Evolutionary conservation across 2,329 filamentous ascomycete genomes (phyloP).

Genomic region (Hypoxylon sp.): DNA sequence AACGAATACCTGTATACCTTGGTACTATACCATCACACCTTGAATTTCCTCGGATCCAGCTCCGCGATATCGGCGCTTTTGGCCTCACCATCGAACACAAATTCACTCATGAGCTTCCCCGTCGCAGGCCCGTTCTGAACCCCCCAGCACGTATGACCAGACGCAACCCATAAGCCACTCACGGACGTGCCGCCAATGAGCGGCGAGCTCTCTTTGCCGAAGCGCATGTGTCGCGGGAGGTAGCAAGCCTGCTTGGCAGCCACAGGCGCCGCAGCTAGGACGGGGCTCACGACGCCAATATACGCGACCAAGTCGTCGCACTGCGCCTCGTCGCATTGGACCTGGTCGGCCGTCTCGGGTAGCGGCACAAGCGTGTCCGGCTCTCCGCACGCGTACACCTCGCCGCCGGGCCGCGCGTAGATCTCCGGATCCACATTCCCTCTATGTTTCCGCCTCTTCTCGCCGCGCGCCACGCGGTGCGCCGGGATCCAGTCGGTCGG

Average conservation of each 20-base stretch:
- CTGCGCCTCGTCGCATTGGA: conserved; percentile 75
- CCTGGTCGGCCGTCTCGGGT: conserved; percentile 77
- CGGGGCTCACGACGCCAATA: conserved; percentile 70
- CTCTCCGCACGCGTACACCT: conserved; percentile 93
- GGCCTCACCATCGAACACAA: conserved; percentile 76
- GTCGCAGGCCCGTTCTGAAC: conserved; percentile 96
- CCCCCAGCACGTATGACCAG: conserved; percentile 97
- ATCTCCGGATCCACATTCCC: conserved; percentile 86
- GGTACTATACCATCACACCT: conserved; percentile 51
- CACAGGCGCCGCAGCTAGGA: conserved; percentile 73
- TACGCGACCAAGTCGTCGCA: conserved; percentile 90
- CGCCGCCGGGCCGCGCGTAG: conserved; percentile 86
- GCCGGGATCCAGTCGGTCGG: conserved; percentile 69
- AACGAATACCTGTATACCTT: no score
- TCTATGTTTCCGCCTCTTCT: conserved; percentile 63
- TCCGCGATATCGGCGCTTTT: conserved; percentile 72
- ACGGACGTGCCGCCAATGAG: conserved; percentile 79
- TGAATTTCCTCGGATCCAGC: conserved; percentile 73
- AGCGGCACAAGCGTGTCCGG: conserved; percentile 80
- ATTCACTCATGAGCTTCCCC: conserved; percentile 80
- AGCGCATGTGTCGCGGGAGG: conserved; percentile 76
- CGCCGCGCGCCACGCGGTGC: conserved; percentile 57
- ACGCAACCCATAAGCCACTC: conserved; percentile 79
- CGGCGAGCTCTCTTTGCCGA: conserved; percentile 71
- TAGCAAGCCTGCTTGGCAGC: conserved; percentile 90